Base-by-base conservation (phyloP, 1,139 yeast genomes). In the Candida tropicalis region DNA sequence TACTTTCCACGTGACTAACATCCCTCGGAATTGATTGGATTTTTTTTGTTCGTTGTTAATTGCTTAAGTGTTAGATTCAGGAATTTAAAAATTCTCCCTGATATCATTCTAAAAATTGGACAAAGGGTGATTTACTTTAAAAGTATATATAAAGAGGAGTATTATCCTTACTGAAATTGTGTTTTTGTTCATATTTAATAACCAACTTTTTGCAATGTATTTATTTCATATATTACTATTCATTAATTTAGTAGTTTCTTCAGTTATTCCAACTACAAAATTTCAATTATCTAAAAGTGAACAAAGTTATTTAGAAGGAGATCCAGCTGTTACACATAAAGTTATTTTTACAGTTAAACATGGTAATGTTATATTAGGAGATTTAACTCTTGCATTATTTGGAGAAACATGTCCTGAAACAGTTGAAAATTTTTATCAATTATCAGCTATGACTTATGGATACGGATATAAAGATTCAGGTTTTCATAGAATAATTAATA, bases 401-500 rank as follows among this genome's bases (percentile, higher is more conserved):
- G 70, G 70, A 1, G 50, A 52, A 6, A 49, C 54, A 1, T 70
- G 61, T 2, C 79, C 79, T 2, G 56, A 54, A 27, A 73, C 79
- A 2, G 76, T 64, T 22, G 54, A 56, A 15, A 71, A 70, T 50
- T 72, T 73, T 47, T 59, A 63, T 7, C 65, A 61, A 17, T 60
- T 70, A 45, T 48, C 72, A 15, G 57, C 61, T 39, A 56, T 55
- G 63, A 58, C 66, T 4, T 63, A 56, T 43, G 73, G 70, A 2
- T 66, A 55, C 45, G 77, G 77, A 2, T 73, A 69, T 53, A 42
- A 57, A 34, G 52, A 59, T 36, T 51, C 58, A 9, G 46, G 47
- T 5, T 67, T 73, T 53, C 77, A 73, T 52, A 53, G 77, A 22
- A 57, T 72, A n/a, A 63, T 72, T 26, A 51, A 59, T 27, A 52